phyloP scores from a whole-genome alignment of 108 stramenopile species.

The Cyclotella baltica region DNA sequence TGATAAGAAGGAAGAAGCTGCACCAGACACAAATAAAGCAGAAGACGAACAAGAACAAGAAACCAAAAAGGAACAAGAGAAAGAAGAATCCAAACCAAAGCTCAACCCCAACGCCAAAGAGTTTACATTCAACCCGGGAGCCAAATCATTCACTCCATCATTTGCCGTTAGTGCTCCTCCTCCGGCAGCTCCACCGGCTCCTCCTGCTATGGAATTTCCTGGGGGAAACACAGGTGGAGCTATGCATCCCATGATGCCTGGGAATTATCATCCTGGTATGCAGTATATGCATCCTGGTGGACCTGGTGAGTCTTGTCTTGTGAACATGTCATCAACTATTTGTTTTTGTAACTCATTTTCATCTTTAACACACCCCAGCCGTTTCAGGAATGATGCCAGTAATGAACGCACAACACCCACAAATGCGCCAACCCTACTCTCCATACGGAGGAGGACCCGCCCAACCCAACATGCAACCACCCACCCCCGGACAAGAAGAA shows the following conservation, averaged over 20 bases:
- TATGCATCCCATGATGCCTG: slow-evolving; percentile 34
- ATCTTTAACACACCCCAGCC: slow-evolving; percentile 6
- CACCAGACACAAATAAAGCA: slow-evolving; percentile 28
- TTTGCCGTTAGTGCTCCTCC: slow-evolving; percentile 34
- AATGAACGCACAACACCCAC: slow-evolving; percentile 67
- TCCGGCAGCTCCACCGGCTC: slow-evolving; percentile 44
- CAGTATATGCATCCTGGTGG: slow-evolving; percentile 25
- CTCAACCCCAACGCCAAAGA: slow-evolving; percentile 86
- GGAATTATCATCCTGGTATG: slow-evolving; percentile 24
- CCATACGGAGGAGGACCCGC: slow-evolving; percentile 59
- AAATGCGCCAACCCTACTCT: slow-evolving; percentile 58
- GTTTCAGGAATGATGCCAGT: slow-evolving; percentile 78
- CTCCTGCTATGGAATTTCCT: slow-evolving; percentile 50
- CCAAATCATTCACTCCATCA: slow-evolving; percentile 83
- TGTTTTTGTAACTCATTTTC: slow-evolving; percentile 5
- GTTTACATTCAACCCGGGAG: slow-evolving; percentile 81
- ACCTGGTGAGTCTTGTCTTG: slow-evolving; percentile 36
- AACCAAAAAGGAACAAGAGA: background rate
- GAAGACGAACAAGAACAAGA: slow-evolving; percentile 49
- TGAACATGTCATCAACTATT: background rate
- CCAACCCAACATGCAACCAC: slow-evolving; percentile 44
- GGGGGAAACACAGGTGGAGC: slow-evolving; percentile 30
- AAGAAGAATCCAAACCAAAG: slow-evolving; percentile 59
- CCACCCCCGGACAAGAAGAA: slow-evolving; percentile 42
- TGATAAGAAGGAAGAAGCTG: slow-evolving; percentile 32